phyloP scores from a whole-genome alignment of 2,329 filamentous ascomycete species.

The Cyclaneusma minus region DNA sequence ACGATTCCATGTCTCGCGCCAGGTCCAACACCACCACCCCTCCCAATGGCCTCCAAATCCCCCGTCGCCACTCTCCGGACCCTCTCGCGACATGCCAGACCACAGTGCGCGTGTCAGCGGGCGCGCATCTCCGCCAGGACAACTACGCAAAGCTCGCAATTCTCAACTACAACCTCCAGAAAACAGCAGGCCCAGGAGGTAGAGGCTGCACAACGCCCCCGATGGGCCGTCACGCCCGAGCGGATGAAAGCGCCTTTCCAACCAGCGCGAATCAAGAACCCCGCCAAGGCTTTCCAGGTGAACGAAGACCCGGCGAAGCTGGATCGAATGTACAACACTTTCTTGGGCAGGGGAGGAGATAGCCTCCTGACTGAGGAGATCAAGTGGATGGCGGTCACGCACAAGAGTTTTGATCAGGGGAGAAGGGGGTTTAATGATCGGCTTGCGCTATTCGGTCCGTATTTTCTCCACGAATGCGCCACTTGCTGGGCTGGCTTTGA shows the following conservation, averaged over 20 bases:
- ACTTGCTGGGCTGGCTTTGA: neutral
- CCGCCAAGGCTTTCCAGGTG: conserved; percentile 41
- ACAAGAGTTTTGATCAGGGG: conserved; percentile 96
- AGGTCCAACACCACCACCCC: conserved; percentile 2
- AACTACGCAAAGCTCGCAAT: too few relatives aligned
- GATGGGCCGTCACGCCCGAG: conserved; percentile 58
- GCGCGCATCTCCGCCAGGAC: conserved; percentile 1
- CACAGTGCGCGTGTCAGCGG: neutral
- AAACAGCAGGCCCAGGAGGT: conserved; percentile 16
- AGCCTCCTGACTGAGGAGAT: conserved; percentile 72
- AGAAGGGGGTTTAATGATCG: conserved; percentile 88
- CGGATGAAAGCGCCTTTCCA: conserved; percentile 56
- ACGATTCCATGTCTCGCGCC: conserved; percentile 3
- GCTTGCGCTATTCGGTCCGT: conserved; percentile 71
- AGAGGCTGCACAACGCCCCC: conserved; percentile 28
- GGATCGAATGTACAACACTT: conserved; percentile 60
- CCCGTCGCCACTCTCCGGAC: conserved; percentile 1
- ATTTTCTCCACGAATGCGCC: neutral
- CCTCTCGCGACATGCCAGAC: conserved; percentile 1
- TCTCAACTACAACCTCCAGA: conserved; percentile 12
- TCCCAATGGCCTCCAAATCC: neutral
- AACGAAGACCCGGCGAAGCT: conserved; percentile 63
- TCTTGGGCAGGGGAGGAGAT: conserved; percentile 61
- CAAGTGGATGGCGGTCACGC: conserved; percentile 93
- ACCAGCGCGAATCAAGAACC: conserved; percentile 40